Percentiles rank a stretch among this genome's conserved stretches.
Evolutionary conservation across 139 green algal genomes (phyloP).

Genomic region (Pycnococcus provasolii): DNA sequence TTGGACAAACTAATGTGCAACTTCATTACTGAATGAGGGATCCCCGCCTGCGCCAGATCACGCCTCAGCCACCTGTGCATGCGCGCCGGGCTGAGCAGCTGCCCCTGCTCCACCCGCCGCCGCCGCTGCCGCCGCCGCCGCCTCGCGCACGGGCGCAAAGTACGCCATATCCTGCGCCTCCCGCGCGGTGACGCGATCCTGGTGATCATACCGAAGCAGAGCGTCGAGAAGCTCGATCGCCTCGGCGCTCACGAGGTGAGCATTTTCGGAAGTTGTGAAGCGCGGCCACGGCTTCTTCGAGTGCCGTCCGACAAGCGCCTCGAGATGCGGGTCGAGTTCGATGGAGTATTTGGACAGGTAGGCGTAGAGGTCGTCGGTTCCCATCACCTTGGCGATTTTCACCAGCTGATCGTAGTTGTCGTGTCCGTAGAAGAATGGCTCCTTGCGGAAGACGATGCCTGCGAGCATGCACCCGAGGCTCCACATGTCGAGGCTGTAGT

Average conservation of each 20-base stretch:
- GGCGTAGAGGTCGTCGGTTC: constrained; percentile 74
- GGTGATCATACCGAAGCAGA: constrained; percentile 69
- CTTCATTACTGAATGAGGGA: too few relatives aligned
- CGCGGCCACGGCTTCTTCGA: constrained; percentile 81
- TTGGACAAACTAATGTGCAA: too few relatives aligned
- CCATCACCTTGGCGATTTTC: constrained; percentile 96
- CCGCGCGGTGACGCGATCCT: constrained; percentile 75
- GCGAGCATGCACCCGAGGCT: constrained; percentile 62
- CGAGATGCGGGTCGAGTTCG: constrained; percentile 88
- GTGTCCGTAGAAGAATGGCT: constrained; percentile 98
- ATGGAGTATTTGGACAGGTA: constrained; percentile 96
- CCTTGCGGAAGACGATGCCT: constrained; percentile 80
- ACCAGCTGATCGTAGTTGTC: constrained; percentile 99
- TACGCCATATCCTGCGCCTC: constrained; percentile 94
- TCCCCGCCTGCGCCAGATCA: too few relatives aligned
- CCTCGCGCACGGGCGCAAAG: constrained; percentile 69
- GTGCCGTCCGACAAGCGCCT: constrained; percentile 72
- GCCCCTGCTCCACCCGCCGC: constrained; percentile 2
- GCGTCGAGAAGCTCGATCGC: constrained; percentile 92
- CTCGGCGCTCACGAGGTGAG: constrained; percentile 85
- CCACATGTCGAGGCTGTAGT: constrained; percentile 98
- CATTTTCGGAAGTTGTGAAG: constrained; percentile 86
- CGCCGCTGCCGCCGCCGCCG: constrained; percentile 6
- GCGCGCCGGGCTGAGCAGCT: too few relatives aligned
- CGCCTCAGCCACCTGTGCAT: too few relatives aligned